These are phyloP conservation scores for Psilocybe tampanensis DNA, from an alignment of 768 basidiomycete genomes.

Conservation along the genomic window DNA sequence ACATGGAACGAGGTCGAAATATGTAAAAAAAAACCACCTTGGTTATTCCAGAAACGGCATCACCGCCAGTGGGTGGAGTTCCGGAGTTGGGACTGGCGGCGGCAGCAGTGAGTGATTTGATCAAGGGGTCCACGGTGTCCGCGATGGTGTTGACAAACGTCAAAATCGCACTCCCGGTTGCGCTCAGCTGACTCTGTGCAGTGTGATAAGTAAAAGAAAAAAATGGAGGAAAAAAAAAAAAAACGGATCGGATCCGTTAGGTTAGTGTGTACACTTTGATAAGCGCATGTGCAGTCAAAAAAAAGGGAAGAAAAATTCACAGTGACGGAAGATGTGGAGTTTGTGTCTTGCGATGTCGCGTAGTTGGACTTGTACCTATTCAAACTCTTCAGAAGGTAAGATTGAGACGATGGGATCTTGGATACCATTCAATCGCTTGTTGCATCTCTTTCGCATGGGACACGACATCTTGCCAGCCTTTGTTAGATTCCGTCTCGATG, in stretches of 20 bases:
- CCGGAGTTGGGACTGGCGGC: too few relatives aligned
- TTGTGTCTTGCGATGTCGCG: not conserved
- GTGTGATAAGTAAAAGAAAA: not conserved
- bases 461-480: not conserved
- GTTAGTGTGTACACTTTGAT: too few relatives aligned
- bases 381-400: not conserved
- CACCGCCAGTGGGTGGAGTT: too few relatives aligned
- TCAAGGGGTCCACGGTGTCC: not conserved
- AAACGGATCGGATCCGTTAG: not conserved
- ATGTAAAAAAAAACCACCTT: too few relatives aligned
- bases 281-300: too few relatives aligned
- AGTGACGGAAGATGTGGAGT: not conserved
- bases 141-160: not conserved
- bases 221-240: not conserved
- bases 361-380: not conserved
- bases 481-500: not conserved
- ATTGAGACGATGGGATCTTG: not conserved
- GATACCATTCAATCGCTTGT: constrained; percentile 1
- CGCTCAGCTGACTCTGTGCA: not conserved
- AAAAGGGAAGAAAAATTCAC: too few relatives aligned
- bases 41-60: not conserved
- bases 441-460: constrained; percentile 3
- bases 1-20: too few relatives aligned
- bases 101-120: not conserved
- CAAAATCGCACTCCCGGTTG: not conserved